Base-by-base conservation (phyloP, 176 grass and related monocot genomes). In the Carex scoparia region DNA sequence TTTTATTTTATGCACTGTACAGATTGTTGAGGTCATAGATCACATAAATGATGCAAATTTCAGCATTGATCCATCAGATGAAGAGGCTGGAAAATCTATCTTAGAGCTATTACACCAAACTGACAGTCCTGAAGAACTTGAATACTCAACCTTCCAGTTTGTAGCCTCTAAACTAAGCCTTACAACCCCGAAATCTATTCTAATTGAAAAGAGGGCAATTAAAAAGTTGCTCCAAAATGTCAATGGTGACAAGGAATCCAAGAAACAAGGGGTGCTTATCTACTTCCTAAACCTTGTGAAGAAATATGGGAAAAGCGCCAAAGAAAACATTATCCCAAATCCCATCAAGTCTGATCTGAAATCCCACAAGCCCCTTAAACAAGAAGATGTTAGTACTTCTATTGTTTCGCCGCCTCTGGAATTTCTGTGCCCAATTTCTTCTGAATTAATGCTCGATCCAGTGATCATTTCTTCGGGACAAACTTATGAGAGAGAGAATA, bases 381-480 rank as follows among this genome's bases (percentile, higher is more conserved):
- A 80, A 66, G 81, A 69, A 83, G 28, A 83, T 67, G 61, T 23
- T 51, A 54, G n/a, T 67, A 8, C 42, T 53, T 65, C 81, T 85
- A 73, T 46, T 78, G 44, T 69, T 83, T 75, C 75, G 61, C 93
- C 87, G 14, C 96, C 96, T 85, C 51, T 83, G 61, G 93, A 99
- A 91, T 89, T 95, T 61, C 89, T 86, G 74, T 99, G 96, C 90
- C 96, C 96, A 59, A 88, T 95, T 84, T 99, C 96, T 88, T 88
- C 85, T 61, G 91, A 80, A 72, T 44, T 99, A 81, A 99, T 99
- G 96, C 69, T 81, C 79, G 88, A 99, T 89, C 96, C 96, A 74
- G 96, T 99, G 27, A 88, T 95, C 89, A 95, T 95, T 92, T 69
- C 88, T 74, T 95, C 96, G 64, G 93, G 96, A 81, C 93, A 91